Conservation (phyloP, 116 monocot genomes). For the Papilionanthe hybrid region DNA sequence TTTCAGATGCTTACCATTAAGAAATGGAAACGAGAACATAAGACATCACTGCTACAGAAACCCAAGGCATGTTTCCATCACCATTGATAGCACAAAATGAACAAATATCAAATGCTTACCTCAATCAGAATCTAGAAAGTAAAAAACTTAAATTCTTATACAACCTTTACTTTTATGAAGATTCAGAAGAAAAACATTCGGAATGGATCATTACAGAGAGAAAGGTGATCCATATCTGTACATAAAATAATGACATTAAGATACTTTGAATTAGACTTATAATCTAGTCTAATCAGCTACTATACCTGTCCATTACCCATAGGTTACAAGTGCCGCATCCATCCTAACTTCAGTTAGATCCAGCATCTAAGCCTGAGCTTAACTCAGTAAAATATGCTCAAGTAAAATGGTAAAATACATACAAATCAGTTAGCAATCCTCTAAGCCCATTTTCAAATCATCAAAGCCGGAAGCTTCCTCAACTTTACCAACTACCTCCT, state of each 20-base stretch:
- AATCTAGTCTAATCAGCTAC: background rate
- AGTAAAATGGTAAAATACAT: background rate
- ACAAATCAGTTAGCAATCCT: background rate
- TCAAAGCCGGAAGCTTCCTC: slow-evolving; percentile 7
- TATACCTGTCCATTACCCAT: background rate
- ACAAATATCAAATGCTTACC: background rate
- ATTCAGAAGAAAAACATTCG: background rate
- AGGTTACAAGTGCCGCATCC: background rate
- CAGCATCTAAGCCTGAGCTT: background rate
- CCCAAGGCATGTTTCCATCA: too few species aligned
- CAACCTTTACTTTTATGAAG: background rate
- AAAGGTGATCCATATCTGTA: background rate
- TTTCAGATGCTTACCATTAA: too few species aligned
- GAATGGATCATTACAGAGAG: background rate
- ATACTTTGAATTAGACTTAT: background rate
- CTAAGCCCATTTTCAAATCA: background rate
- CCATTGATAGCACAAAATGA: background rate
- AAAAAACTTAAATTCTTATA: too few species aligned
- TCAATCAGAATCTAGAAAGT: background rate
- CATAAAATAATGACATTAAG: background rate
- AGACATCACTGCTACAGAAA: too few species aligned
- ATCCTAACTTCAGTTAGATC: background rate
- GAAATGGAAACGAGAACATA: too few species aligned
- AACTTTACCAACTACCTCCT: slow-evolving; percentile 12
- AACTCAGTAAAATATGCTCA: background rate